A percentile compares a stretch with the other conserved stretches of the same genome.
Conservation (phyloP, 495 filamentous ascomycete species). For the Talaromyces stipitatus region DNA sequence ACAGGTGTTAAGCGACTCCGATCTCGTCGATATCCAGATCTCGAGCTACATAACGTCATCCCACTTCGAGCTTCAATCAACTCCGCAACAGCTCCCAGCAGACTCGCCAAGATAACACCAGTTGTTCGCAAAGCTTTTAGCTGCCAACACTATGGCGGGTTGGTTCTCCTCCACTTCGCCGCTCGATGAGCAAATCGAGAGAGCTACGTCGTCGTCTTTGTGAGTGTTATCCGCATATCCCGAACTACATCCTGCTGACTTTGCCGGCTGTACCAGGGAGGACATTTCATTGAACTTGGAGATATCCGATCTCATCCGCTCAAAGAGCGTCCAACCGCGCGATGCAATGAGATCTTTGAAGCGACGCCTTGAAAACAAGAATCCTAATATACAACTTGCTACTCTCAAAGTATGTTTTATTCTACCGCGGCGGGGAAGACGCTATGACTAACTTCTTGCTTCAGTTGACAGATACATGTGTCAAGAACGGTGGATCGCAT, state of each 20-base stretch:
- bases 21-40: background rate
- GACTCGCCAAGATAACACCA: background rate
- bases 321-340: constrained; percentile 92
- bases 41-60: constrained; percentile 20
- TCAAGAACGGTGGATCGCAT: constrained; percentile 96
- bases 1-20: background rate
- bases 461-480: constrained; percentile 91
- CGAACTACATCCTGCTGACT: background rate
- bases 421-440: background rate
- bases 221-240: constrained; percentile 29
- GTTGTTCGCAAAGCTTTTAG: background rate
- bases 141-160: constrained; percentile 62
- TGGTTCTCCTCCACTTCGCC: constrained; percentile 87
- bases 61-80: background rate
- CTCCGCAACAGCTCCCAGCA: background rate
- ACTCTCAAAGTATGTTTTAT: constrained; percentile 70
- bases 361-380: constrained; percentile 86
- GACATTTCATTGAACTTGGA: constrained; percentile 96
- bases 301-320: constrained; percentile 92
- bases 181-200: constrained; percentile 93
- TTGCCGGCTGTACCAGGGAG: constrained; percentile 50
- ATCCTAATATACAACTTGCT: constrained; percentile 91
- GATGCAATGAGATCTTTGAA: constrained; percentile 97
- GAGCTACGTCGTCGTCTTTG: constrained; percentile 88
- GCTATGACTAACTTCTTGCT: constrained; percentile 3